Conservation (phyloP, 768 basidiomycete species). For the Cystobasidium onofrii region DNA sequence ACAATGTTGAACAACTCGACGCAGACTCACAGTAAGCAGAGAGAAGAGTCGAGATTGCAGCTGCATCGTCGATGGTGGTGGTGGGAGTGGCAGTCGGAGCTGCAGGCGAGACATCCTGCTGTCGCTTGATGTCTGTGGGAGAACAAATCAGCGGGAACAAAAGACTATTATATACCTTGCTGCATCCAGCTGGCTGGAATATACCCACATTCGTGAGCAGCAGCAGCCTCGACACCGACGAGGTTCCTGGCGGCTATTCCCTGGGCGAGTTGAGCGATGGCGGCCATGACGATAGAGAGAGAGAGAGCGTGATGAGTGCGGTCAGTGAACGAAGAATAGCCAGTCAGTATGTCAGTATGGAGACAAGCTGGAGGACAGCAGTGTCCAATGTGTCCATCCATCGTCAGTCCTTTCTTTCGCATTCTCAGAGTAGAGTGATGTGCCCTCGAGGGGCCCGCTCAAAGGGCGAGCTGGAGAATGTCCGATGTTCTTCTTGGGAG, state of each 20-base stretch:
- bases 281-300: background rate
- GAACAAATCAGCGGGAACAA: background rate
- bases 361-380: background rate
- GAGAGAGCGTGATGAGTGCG: background rate
- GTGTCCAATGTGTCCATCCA: too few species aligned
- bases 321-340: too few species aligned
- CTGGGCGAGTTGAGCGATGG: background rate
- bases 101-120: background rate
- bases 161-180: too few species aligned
- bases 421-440: background rate
- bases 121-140: background rate
- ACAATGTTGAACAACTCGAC: background rate
- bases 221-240: background rate
- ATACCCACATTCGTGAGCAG: background rate
- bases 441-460: background rate
- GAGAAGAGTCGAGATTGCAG: conserved; percentile 15
- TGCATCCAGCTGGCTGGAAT: too few species aligned
- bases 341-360: background rate
- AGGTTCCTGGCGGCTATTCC: conserved; percentile 2
- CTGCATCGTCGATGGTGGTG: conserved; percentile 1
- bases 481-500: background rate
- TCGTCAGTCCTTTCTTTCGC: too few species aligned
- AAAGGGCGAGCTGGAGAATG: background rate
- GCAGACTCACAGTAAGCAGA: background rate
- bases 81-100: background rate